Conservation (phyloP, 306 rosid genomes). For the Begonia fuchsioides region DNA sequence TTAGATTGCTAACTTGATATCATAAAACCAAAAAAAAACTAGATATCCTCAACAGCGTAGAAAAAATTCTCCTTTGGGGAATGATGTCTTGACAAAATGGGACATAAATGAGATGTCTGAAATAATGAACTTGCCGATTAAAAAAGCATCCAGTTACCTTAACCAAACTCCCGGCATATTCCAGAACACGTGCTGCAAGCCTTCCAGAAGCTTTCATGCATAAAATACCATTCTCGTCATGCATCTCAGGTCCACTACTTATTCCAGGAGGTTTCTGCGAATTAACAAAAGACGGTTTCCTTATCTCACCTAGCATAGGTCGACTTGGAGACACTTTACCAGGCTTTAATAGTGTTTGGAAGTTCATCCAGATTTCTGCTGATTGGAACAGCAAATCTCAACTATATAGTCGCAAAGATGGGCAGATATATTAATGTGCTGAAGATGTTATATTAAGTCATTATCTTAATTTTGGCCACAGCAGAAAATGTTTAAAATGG, state of each 20-base stretch:
- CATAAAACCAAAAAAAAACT: too few species aligned
- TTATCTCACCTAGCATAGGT: constrained; percentile 55
- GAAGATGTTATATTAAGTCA: background rate
- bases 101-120: too few species aligned
- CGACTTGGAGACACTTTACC: constrained; percentile 71
- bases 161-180: constrained; percentile 81
- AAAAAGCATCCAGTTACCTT: constrained; percentile 38
- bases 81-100: too few species aligned
- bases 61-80: too few species aligned
- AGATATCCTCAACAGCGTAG: too few species aligned
- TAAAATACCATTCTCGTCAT: constrained; percentile 68
- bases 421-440: background rate
- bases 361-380: constrained; percentile 46
- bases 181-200: constrained; percentile 95
- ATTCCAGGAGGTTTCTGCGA: constrained; percentile 54
- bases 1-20: too few species aligned
- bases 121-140: background rate
- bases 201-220: constrained; percentile 88
- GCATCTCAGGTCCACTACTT: constrained; percentile 64
- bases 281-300: constrained; percentile 61
- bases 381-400: constrained; percentile 15
- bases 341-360: constrained; percentile 45
- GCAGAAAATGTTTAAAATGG: too few species aligned
- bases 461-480: background rate
- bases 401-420: constrained; percentile 3